phyloP scores from a whole-genome alignment of 768 basidiomycete species.

The Tricholoma matsutake region DNA sequence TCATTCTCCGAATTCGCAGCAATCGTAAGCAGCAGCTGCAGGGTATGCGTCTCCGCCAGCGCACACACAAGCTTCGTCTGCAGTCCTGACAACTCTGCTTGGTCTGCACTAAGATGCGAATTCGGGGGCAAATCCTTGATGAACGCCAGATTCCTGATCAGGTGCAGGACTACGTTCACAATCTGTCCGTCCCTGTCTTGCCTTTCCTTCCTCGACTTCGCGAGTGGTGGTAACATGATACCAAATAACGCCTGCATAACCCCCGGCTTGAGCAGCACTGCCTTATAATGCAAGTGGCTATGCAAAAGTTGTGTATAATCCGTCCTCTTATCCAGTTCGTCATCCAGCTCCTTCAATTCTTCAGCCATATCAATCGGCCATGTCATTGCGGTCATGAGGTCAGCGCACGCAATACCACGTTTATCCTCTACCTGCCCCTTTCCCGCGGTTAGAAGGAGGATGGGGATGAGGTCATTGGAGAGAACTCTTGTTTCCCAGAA shows the following conservation, averaged over 20 bases:
- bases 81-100: conserved; percentile 72
- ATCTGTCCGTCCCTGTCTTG: conserved; percentile 80
- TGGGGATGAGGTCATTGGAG: conserved; percentile 83
- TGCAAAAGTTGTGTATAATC: conserved; percentile 85
- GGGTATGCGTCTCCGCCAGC: conserved; percentile 66
- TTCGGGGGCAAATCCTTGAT: conserved; percentile 84
- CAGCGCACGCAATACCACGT: conserved; percentile 77
- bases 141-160: conserved; percentile 91
- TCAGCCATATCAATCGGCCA: conserved; percentile 98
- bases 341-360: conserved; percentile 90
- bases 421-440: conserved; percentile 78
- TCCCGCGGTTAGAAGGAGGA: conserved; percentile 78
- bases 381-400: conserved; percentile 94
- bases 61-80: conserved; percentile 75
- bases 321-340: conserved; percentile 72
- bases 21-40: conserved; percentile 81
- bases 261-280: conserved; percentile 63
- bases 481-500: conserved; percentile 88
- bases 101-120: conserved; percentile 69
- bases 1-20: conserved; percentile 76
- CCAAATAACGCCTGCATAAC: conserved; percentile 71
- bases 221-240: conserved; percentile 74
- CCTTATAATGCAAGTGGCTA: conserved; percentile 90
- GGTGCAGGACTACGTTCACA: conserved; percentile 83
- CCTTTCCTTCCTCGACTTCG: conserved; percentile 66